Conservation (phyloP, 768 basidiomycete genomes). For the Neoboletus magnificus region DNA sequence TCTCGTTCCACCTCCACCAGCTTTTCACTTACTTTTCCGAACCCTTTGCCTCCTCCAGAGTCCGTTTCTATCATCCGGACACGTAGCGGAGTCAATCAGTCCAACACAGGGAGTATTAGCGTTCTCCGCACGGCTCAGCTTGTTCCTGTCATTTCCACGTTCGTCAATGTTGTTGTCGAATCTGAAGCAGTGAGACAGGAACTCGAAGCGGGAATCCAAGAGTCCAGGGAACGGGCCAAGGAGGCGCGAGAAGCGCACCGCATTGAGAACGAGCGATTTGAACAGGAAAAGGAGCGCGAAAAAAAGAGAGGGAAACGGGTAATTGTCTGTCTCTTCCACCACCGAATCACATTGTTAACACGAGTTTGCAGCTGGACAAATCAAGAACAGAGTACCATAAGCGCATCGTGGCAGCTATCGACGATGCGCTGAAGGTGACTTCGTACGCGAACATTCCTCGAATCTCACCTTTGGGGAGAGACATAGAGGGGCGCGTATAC, state of each 20-base stretch:
- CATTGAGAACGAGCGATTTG: slow-evolving; percentile 30
- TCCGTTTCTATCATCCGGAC: slow-evolving; percentile 41
- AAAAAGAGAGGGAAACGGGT: slow-evolving; percentile 40
- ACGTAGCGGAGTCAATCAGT: slow-evolving; percentile 40
- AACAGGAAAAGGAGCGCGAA: slow-evolving; percentile 48
- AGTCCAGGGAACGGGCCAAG: slow-evolving; percentile 51
- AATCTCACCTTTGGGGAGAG: slow-evolving; percentile 62
- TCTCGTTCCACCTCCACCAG: slow-evolving; percentile 12
- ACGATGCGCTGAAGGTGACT: slow-evolving; percentile 53
- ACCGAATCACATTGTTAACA: neutral
- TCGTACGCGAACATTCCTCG: slow-evolving; percentile 47
- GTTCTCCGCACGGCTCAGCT: slow-evolving; percentile 55
- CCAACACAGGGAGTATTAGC: slow-evolving; percentile 26
- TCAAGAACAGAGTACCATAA: slow-evolving; percentile 47
- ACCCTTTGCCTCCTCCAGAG: slow-evolving; percentile 56
- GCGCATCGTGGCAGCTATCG: slow-evolving; percentile 45
- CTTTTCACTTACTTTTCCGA: slow-evolving; percentile 42
- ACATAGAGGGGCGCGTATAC: slow-evolving; percentile 63
- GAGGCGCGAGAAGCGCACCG: slow-evolving; percentile 48
- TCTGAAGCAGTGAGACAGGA: slow-evolving; percentile 52
- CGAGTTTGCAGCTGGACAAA: slow-evolving; percentile 38
- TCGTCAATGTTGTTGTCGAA: slow-evolving; percentile 52
- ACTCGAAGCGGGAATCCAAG: slow-evolving; percentile 55
- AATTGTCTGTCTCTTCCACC: neutral
- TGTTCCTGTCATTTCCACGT: slow-evolving; percentile 57